Evolutionary conservation across 768 basidiomycete genomes (phyloP).

Genomic region (Mycena leptocephala): DNA sequence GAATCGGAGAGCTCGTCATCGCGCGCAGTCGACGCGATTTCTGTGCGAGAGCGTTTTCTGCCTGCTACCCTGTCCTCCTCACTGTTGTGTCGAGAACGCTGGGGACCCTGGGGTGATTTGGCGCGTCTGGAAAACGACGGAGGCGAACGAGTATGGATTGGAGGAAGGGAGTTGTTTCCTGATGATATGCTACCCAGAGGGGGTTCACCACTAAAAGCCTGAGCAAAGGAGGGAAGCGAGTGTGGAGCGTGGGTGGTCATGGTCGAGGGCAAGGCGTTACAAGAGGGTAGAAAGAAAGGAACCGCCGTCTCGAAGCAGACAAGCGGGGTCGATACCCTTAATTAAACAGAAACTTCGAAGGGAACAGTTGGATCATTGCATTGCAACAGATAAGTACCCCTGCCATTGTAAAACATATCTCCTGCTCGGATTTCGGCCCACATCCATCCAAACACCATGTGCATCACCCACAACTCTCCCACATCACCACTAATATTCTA

Average conservation of each 20-base stretch:
- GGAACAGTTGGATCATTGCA: not conserved
- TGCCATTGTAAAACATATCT: constrained; percentile 22
- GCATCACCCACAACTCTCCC: not conserved
- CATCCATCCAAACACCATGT: constrained; percentile 9
- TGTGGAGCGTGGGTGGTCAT: constrained; percentile 65
- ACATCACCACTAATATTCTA: not conserved
- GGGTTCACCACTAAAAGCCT: constrained; percentile 75
- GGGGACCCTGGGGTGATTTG: constrained; percentile 45
- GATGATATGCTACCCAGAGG: constrained; percentile 67
- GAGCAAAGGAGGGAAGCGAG: constrained; percentile 86
- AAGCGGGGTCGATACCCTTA: constrained; percentile 4
- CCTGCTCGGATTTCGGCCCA: constrained; percentile 18
- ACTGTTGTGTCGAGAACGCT: constrained; percentile 48
- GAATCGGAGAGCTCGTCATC: constrained; percentile 59
- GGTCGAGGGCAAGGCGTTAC: constrained; percentile 30
- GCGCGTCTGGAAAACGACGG: constrained; percentile 53
- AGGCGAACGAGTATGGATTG: constrained; percentile 68
- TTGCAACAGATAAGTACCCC: too few species aligned
- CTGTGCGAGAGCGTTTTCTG: constrained; percentile 65
- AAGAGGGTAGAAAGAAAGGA: constrained; percentile 9
- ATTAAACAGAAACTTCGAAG: not conserved
- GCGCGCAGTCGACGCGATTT: constrained; percentile 50
- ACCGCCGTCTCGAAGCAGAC: not conserved
- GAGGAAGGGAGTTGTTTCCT: constrained; percentile 74
- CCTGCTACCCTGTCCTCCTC: constrained; percentile 50